Base-by-base conservation (phyloP, 1,284 basidiomycete genomes). In the Cryptococcus neoformans region DNA sequence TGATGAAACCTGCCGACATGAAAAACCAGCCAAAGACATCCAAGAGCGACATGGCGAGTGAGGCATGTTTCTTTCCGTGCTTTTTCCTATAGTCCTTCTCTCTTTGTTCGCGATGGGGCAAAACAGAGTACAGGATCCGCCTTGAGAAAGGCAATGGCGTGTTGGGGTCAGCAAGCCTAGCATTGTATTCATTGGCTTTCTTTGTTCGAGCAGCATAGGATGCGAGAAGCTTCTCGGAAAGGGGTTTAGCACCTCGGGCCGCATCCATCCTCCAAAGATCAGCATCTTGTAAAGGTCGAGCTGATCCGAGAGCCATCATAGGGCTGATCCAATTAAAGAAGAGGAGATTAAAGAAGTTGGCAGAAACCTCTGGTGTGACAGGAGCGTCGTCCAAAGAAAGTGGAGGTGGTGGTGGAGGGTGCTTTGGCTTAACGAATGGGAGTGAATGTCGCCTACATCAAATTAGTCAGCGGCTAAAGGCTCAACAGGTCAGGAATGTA, bases 231-330 rank as follows among this genome's bases (percentile, higher is more conserved):
- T 79, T 79, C 6, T 83, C 78, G 1, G 88, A 86, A 48, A 92
- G 83, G 12, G 79, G 79, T 17, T 83, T 83, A 12, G 85, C 79
- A 49, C 85, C 82, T 49, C 79, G 69, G 5, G 65, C 67, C 1
- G 73, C 68, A 59, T 87, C 85, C 46, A 94, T 84, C 71, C 85
- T 87, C 82, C 88, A 94, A n/a, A 95, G 80, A 75, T 96, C 92
- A 0, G 86, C 79, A 0, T 87, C 84, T 71, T 92, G 87, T 4
- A 95, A 81, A 1, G 92, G 87, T 5, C 92, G 83, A 12, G 85
- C 83, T 9, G 80, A 78, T 12, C 81, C 81, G 1, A 78, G 67
- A 3, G 77, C 78, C 73, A 91, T 82, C 52, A 92, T 79, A 2
- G 85, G 83, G 0, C 84, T 86, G 52, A 94, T 83, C 91, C 91